phyloP scores from a whole-genome alignment of 805 yeast species.

The Hanseniaspora valbyensis region DNA sequence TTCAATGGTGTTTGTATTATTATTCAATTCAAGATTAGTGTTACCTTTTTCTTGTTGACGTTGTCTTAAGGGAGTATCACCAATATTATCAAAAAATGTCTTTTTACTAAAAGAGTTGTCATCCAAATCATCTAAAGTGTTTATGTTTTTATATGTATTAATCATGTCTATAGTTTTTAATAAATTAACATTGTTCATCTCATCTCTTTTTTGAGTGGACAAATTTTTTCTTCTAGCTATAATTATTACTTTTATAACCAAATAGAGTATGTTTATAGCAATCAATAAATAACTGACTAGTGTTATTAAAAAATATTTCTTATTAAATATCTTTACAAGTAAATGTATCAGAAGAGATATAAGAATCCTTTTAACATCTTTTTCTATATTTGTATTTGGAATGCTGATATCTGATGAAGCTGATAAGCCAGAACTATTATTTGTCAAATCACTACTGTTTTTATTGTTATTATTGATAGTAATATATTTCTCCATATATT shows the following conservation, averaged over 20 bases:
- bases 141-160: neutral
- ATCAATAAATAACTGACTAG: neutral
- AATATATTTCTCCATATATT: neutral
- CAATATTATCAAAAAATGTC: slow-evolving; percentile 9
- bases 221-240: neutral
- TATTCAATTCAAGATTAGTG: neutral
- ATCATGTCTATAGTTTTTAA: neutral
- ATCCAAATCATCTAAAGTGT: neutral
- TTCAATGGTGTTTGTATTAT: slow-evolving; percentile 1
- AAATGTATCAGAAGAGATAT: slow-evolving; percentile 2
- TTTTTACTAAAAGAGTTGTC: neutral
- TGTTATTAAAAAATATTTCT: neutral
- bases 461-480: neutral
- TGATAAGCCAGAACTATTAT: no score
- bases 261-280: neutral
- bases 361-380: slow-evolving; percentile 7
- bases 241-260: neutral
- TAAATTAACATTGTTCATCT: neutral
- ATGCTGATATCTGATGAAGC: neutral
- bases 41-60: neutral
- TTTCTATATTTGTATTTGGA: slow-evolving; percentile 5
- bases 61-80: slow-evolving; percentile 8
- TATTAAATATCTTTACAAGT: neutral
- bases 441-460: no score
- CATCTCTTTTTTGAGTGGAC: no score